phyloP scores from a whole-genome alignment of 2,329 filamentous ascomycete species.

The Geosmithia morbida region DNA sequence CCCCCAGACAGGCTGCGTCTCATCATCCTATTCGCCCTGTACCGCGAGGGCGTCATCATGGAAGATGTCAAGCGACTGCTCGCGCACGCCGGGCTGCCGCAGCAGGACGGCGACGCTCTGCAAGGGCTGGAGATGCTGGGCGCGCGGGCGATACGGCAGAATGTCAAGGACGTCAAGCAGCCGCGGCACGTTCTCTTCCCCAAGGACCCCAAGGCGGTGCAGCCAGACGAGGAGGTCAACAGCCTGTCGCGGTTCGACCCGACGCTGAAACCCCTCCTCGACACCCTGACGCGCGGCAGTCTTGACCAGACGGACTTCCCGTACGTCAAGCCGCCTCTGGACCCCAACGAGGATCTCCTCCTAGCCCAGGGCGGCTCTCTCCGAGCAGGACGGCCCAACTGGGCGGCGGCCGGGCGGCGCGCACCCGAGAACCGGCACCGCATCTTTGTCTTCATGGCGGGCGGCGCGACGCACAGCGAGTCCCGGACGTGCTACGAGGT shows the following conservation, averaged over 20 bases:
- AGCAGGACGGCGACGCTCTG: conserved; percentile 58
- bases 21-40: conserved; percentile 74
- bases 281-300: conserved; percentile 52
- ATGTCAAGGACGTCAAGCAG: conserved; percentile 62
- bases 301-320: conserved; percentile 56
- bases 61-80: conserved; percentile 78
- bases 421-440: conserved; percentile 58
- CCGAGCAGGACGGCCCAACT: conserved; percentile 83
- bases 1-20: conserved; percentile 68
- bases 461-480: conserved; percentile 89
- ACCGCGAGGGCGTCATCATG: conserved; percentile 68
- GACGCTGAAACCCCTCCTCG: conserved; percentile 67
- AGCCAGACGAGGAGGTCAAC: conserved; percentile 54
- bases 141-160: conserved; percentile 46
- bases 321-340: conserved; percentile 56
- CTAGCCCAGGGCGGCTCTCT: conserved; percentile 56
- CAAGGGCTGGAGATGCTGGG: conserved; percentile 73
- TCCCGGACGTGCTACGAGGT: conserved; percentile 80
- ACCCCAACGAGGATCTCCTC: conserved; percentile 43
- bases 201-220: conserved; percentile 39
- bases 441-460: conserved; percentile 87
- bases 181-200: conserved; percentile 56
- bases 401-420: conserved; percentile 72
- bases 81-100: conserved; percentile 65
- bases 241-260: conserved; percentile 80